Evolutionary conservation across 2,329 filamentous ascomycete genomes (phyloP).

Genomic region (Leptographium wingfieldii): DNA sequence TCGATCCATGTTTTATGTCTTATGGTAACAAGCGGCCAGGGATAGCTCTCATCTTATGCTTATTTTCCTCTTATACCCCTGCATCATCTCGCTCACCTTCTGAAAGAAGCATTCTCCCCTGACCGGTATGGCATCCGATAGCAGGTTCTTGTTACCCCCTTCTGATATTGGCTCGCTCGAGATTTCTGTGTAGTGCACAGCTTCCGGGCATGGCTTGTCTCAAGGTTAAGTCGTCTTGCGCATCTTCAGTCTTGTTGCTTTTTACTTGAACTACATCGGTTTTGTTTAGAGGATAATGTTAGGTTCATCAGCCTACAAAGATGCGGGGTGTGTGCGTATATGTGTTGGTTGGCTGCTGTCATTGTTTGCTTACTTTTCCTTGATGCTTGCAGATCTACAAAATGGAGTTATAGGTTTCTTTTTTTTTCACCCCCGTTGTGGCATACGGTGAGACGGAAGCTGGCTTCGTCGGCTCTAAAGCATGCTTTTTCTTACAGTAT

Average conservation of each 20-base stretch:
- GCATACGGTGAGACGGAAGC: constrained; percentile 1
- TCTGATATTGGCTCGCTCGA: neutral
- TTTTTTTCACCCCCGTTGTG: neutral
- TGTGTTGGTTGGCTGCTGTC: neutral
- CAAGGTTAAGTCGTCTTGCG: no score
- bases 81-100: neutral
- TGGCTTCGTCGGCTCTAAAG: neutral
- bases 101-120: neutral
- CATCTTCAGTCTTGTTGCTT: neutral
- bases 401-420: neutral
- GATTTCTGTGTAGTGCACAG: neutral
- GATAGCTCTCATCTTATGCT: neutral
- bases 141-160: neutral
- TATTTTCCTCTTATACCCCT: neutral
- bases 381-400: neutral
- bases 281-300: neutral
- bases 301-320: neutral
- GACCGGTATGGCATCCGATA: neutral
- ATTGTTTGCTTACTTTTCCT: neutral
- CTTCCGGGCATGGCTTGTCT: neutral
- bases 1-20: neutral
- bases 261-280: neutral
- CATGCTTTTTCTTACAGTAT: neutral
- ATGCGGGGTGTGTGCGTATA: neutral
- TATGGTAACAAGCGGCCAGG: neutral